Evolutionary conservation across 768 basidiomycete genomes (phyloP).

Genomic region (Tylopilus vinaceipallidus): DNA sequence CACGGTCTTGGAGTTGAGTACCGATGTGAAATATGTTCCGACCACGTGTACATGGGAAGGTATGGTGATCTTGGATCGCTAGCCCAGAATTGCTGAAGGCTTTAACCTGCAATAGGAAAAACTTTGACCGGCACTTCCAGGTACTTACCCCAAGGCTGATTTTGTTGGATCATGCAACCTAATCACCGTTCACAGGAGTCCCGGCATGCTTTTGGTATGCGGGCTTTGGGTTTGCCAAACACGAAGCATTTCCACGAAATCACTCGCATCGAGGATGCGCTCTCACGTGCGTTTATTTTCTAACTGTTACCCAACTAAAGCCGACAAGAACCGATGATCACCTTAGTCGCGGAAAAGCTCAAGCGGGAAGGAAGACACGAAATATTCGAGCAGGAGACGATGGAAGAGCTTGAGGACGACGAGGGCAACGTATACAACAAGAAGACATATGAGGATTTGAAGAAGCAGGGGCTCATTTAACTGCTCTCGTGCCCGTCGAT

Average conservation of each 20-base stretch:
- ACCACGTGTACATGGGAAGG: constrained; percentile 96
- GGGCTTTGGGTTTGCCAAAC: constrained; percentile 93
- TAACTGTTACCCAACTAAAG: not conserved
- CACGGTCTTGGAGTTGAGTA: constrained; percentile 99
- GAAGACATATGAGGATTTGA: constrained; percentile 96
- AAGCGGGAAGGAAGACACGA: constrained; percentile 97
- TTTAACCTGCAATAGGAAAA: constrained; percentile 58
- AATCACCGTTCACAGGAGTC: constrained; percentile 62
- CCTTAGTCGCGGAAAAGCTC: constrained; percentile 89
- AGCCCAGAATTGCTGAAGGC: constrained; percentile 14
- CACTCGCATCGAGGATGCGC: constrained; percentile 93
- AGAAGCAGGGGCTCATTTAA: constrained; percentile 90
- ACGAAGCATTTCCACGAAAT: constrained; percentile 99
- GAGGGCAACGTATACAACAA: constrained; percentile 98
- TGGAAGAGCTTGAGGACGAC: constrained; percentile 97
- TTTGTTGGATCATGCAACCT: constrained; percentile 3
- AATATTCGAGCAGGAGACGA: constrained; percentile 88
- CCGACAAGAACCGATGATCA: not conserved
- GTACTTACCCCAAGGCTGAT: constrained; percentile 34
- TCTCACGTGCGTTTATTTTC: constrained; percentile 66
- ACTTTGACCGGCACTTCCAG: constrained; percentile 95
- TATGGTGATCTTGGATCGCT: constrained; percentile 31
- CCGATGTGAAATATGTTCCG: constrained; percentile 95
- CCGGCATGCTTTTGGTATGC: constrained; percentile 97
- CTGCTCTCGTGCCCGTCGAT: not conserved